Evolutionary conservation across 2,329 filamentous ascomycete genomes (phyloP).

Genomic region (Fusarium cyanostomum): DNA sequence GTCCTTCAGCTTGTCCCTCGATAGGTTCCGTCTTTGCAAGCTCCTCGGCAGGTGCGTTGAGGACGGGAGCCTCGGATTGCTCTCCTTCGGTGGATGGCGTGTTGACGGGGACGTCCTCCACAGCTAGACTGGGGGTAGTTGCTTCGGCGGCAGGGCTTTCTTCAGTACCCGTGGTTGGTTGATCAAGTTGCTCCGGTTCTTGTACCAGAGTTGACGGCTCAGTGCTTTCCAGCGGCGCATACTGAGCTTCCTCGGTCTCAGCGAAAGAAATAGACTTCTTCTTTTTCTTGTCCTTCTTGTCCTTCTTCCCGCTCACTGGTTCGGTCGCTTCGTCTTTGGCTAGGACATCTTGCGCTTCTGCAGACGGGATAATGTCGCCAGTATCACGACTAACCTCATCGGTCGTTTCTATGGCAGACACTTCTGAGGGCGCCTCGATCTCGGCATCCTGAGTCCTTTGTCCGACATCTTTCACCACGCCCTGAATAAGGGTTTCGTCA

Average conservation of each 20-base stretch:
- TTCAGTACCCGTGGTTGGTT: not conserved
- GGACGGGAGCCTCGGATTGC: not conserved
- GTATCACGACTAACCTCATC: not conserved
- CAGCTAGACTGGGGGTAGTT: not conserved
- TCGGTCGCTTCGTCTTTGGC: slow-evolving; percentile 30
- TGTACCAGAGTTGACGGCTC: slow-evolving; percentile 12
- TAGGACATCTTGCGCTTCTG: slow-evolving; percentile 8
- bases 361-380: not conserved
- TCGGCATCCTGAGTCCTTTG: slow-evolving; percentile 1
- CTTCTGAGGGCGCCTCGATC: not conserved
- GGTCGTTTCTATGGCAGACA: not conserved
- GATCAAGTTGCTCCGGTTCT: slow-evolving; percentile 18
- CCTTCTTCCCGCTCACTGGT: slow-evolving; percentile 36
- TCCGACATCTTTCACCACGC: not conserved
- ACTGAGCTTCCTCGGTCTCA: slow-evolving; percentile 20
- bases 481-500: not conserved
- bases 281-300: slow-evolving; percentile 47
- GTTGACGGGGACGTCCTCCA: not conserved
- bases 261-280: slow-evolving; percentile 36
- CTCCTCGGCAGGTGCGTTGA: not conserved
- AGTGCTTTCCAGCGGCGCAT: slow-evolving; percentile 8
- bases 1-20: slow-evolving; percentile 16
- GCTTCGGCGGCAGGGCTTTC: slow-evolving; percentile 28
- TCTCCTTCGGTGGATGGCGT: slow-evolving; percentile 3
- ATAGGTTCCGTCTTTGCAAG: not conserved